A percentile compares a stretch with the other conserved stretches of the same genome.
phyloP scores from a whole-genome alignment of 345 rosid species.

The Eucalyptus marginata region DNA sequence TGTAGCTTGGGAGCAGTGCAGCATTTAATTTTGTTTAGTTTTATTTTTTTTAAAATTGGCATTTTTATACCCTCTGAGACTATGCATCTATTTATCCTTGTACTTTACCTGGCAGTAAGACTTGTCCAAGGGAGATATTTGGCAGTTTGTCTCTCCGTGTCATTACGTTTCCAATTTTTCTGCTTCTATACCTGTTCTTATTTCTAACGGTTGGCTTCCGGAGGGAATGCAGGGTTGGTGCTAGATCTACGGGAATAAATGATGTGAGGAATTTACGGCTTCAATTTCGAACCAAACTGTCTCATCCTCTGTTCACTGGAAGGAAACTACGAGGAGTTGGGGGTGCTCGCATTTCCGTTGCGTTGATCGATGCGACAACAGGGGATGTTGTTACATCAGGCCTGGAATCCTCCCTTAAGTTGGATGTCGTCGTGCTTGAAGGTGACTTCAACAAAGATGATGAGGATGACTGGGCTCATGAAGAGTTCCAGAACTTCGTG shows the following conservation, averaged over 20 bases:
- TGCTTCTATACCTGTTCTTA: not conserved
- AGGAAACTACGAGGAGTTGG: not conserved
- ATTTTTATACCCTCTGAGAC: not conserved
- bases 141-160: not conserved
- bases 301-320: not conserved
- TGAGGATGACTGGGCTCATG: not conserved
- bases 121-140: not conserved
- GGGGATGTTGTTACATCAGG: not conserved
- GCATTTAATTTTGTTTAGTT: not conserved
- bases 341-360: not conserved
- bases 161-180: not conserved
- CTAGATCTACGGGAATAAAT: not conserved
- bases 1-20: not conserved
- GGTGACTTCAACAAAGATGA: not conserved
- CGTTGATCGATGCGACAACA: not conserved
- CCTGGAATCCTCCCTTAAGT: not conserved
- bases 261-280: not conserved
- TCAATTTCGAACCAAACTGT: not conserved
- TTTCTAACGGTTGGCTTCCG: not conserved
- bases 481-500: not conserved
- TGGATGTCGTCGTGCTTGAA: not conserved
- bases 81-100: not conserved
- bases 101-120: not conserved
- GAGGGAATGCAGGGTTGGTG: conserved; percentile 1
- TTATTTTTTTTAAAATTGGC: not conserved